A percentile compares a stretch with the other conserved stretches of the same genome.
Conservation (phyloP, 768 basidiomycete species). For the Suillus subluteus region DNA sequence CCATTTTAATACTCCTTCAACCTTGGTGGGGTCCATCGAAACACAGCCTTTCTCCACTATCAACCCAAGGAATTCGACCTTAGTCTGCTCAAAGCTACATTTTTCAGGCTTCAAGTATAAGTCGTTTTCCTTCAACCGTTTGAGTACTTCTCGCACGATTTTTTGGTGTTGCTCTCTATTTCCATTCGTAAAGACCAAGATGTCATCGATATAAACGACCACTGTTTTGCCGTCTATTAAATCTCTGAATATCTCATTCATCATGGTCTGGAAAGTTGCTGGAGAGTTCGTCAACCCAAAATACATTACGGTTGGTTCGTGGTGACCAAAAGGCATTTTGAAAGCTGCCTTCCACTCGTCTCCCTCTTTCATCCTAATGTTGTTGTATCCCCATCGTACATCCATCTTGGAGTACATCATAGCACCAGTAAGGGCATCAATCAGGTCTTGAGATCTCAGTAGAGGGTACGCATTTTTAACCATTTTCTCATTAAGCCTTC, state of each 20-base stretch:
- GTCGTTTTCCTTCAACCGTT: conserved; percentile 30
- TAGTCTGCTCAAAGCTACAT: conserved; percentile 32
- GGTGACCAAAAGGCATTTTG: too few species aligned
- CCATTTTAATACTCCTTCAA: conserved; percentile 35
- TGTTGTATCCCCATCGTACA: neutral
- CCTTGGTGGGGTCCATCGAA: conserved; percentile 38
- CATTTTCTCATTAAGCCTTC: conserved; percentile 3
- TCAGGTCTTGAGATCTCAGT: conserved; percentile 2
- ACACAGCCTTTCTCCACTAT: conserved; percentile 27
- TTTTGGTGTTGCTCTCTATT: conserved; percentile 19
- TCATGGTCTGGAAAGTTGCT: too few species aligned
- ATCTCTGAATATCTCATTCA: too few species aligned
- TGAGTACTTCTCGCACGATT: conserved; percentile 27
- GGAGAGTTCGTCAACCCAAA: too few species aligned
- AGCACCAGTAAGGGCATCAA: conserved; percentile 4
- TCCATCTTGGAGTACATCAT: conserved; percentile 12
- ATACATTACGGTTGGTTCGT: too few species aligned
- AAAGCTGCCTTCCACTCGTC: too few species aligned
- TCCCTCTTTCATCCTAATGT: too few species aligned
- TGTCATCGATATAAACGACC: too few species aligned
- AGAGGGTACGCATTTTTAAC: conserved; percentile 7
- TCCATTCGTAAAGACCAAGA: conserved; percentile 36
- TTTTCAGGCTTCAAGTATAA: conserved; percentile 44
- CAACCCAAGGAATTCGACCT: conserved; percentile 37
- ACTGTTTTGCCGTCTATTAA: too few species aligned